phyloP scores from a whole-genome alignment of 306 rosid genomes.

The Medicago lupulina region DNA sequence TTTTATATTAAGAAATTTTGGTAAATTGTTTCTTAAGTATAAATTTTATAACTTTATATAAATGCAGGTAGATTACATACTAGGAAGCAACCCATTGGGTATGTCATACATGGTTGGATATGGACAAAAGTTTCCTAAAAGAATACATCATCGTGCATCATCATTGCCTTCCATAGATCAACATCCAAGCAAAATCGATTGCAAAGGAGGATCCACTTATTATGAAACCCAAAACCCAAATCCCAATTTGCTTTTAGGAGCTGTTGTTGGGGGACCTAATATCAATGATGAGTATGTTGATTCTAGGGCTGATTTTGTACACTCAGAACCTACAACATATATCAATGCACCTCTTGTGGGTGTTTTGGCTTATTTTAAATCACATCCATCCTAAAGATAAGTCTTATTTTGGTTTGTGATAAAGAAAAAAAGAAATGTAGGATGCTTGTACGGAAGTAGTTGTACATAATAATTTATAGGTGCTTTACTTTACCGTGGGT shows the following conservation, averaged over 20 bases:
- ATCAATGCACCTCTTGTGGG: constrained; percentile 76
- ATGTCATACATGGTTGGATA: constrained; percentile 81
- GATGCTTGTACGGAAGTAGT: background rate
- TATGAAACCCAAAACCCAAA: constrained; percentile 50
- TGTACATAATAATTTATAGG: background rate
- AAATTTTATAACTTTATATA: background rate
- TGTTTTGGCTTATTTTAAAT: constrained; percentile 61
- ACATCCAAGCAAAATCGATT: constrained; percentile 35
- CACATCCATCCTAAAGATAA: constrained; percentile 33
- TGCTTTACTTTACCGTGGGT: background rate
- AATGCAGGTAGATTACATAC: constrained; percentile 65
- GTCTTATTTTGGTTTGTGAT: background rate
- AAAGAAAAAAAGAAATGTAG: background rate
- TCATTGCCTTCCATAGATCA: constrained; percentile 52
- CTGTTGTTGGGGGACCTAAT: constrained; percentile 68
- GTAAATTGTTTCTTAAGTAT: background rate
- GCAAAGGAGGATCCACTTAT: constrained; percentile 51
- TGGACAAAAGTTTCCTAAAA: constrained; percentile 54
- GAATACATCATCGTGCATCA: constrained; percentile 66
- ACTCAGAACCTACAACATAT: constrained; percentile 68
- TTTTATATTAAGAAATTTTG: background rate
- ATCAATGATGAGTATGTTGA: constrained; percentile 51
- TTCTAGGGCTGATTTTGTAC: constrained; percentile 57
- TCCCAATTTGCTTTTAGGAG: constrained; percentile 58
- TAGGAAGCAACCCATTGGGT: constrained; percentile 61